Evolutionary conservation across 2,329 filamentous ascomycete genomes (phyloP), one percentile per base, ranked within the genome.

Genomic region (Kalaharituber pfeilii): DNA sequence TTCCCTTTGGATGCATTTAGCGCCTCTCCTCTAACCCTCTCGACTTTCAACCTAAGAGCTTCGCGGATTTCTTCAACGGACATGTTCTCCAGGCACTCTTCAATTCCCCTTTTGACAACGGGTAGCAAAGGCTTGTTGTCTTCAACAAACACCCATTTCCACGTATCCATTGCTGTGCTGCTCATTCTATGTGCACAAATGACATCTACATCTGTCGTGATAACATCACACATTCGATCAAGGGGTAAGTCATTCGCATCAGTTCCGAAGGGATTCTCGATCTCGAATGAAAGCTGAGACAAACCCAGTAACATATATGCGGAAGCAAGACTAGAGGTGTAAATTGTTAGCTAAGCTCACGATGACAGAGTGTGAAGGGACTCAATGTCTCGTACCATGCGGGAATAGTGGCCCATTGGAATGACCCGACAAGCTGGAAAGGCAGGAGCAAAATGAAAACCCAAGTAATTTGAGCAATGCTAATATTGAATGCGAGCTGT

Each of bases 401-500:
- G 0, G 85, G 84, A 59, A 91, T 87, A 11, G 85, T 82, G 60
- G 86, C 75, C 80, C 81, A 91, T 13, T 69, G 62, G 1, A 91
- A 76, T 1, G 68, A 65, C 0, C 67, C 65, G 64, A 78, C 76
- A 4, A 91, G 77, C 69, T 91, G 85, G 73, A 91, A 89, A 6
- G 85, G 85, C 0, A 91, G 75, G 24, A 86, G 74, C 61, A 86
- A 70, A 52, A 89, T 78, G 69, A 91, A 91, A 52, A 86, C 76
- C 78, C 83, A 87, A 39, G 85, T 85, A 64, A 89, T 89, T 66
- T 91, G 85, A n/a, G 80, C 79, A 65, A 89, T 88, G 62, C 84
- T 78, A 62, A 91, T 89, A 59, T 77, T 79, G 70, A 91, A 91
- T 47, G 85, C 84, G 54, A 86, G 29, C 57, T 59, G 49, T 42